Percentiles rank a stretch among this genome's conserved stretches.
Evolutionary conservation across 2,329 filamentous ascomycete genomes (phyloP).

Genomic region (Colletotrichum simmondsii): DNA sequence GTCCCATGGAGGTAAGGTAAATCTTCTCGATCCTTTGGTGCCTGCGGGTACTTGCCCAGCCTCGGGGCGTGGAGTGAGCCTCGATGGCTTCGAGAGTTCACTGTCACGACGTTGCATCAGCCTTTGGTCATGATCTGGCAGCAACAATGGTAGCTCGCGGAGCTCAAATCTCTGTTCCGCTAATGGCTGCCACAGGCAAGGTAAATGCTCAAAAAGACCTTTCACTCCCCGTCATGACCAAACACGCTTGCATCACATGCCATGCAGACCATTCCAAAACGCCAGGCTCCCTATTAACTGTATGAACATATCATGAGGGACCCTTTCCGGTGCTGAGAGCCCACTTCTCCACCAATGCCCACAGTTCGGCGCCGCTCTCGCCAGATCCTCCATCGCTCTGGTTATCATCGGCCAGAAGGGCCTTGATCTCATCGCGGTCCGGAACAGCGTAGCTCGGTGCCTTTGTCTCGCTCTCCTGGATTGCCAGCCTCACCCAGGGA

Average conservation of each 20-base stretch:
- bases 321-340: neutral
- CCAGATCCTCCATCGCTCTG: neutral
- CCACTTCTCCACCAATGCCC: slow-evolving; percentile 32
- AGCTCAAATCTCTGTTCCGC: neutral
- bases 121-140: neutral
- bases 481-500: slow-evolving; percentile 26
- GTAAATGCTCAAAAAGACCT: neutral
- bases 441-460: slow-evolving; percentile 27
- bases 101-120: neutral
- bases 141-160: neutral
- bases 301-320: neutral
- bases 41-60: too few relatives aligned
- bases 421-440: slow-evolving; percentile 22
- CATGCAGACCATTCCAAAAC: neutral
- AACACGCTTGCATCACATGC: neutral
- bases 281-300: neutral
- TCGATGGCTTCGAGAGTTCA: too few relatives aligned
- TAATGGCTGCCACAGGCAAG: neutral
- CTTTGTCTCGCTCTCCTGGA: slow-evolving; percentile 24
- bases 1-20: too few relatives aligned
- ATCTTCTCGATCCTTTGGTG: too few relatives aligned
- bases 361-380: slow-evolving; percentile 25
- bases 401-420: slow-evolving; percentile 16
- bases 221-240: neutral
- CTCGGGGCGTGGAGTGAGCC: too few relatives aligned